Conservation (phyloP, 345 rosid genomes). For the Fremontodendron californicum region DNA sequence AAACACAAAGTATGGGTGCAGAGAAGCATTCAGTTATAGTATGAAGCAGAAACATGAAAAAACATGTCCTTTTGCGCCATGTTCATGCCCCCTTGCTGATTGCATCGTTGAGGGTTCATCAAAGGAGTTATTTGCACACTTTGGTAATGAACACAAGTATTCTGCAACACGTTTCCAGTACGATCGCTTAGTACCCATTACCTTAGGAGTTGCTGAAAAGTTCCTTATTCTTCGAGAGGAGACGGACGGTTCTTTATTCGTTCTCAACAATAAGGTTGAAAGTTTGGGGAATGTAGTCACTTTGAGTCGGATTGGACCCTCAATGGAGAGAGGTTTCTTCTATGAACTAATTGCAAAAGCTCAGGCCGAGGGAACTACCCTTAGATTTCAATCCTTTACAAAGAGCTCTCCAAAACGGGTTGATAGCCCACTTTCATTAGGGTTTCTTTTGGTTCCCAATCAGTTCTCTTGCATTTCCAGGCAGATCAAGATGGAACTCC, state of each 20-base stretch:
- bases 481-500: conserved; percentile 22
- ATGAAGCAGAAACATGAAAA: conserved; percentile 43
- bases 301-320: conserved; percentile 29
- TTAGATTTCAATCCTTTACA: conserved; percentile 21
- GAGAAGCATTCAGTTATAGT: conserved; percentile 22
- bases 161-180: conserved; percentile 14
- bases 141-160: conserved; percentile 32
- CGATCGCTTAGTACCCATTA: neutral
- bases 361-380: neutral
- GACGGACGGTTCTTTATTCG: conserved; percentile 22
- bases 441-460: conserved; percentile 30
- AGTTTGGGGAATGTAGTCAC: conserved; percentile 22
- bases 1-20: conserved; percentile 47
- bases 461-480: conserved; percentile 8
- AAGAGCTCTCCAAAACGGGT: conserved; percentile 6
- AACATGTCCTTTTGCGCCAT: conserved; percentile 35
- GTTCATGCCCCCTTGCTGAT: conserved; percentile 48
- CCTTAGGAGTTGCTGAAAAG: conserved; percentile 14
- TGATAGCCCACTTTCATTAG: neutral
- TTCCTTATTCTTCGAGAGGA: conserved; percentile 31
- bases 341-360: conserved; percentile 24
- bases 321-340: neutral
- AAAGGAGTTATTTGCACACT: conserved; percentile 36
- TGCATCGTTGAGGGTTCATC: conserved; percentile 44
- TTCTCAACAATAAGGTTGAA: conserved; percentile 18